phyloP scores from a whole-genome alignment of 164 flowering plant genomes.

The Houttuynia cordata region DNA sequence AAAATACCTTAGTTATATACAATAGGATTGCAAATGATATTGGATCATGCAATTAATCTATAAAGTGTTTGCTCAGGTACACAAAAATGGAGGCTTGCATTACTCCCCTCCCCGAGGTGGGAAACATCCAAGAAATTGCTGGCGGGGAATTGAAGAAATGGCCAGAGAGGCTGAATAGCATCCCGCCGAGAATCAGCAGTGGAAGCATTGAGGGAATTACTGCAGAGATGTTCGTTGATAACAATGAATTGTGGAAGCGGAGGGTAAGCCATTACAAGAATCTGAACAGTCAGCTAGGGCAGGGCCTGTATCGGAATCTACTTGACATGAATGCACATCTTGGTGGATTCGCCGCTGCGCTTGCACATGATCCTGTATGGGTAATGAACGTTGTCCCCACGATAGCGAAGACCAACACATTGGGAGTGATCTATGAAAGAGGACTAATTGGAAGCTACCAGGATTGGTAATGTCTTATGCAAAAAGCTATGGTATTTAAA shows the following conservation, averaged over 20 bases:
- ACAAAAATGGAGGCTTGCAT: conserved; percentile 69
- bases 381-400: conserved; percentile 81
- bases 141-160: conserved; percentile 64
- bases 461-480: conserved; percentile 39
- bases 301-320: conserved; percentile 73
- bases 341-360: conserved; percentile 97
- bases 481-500: not conserved
- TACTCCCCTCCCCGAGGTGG: conserved; percentile 68
- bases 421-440: conserved; percentile 73
- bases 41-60: too few relatives aligned
- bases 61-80: conserved; percentile 35
- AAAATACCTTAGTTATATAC: too few relatives aligned
- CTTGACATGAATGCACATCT: conserved; percentile 81
- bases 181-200: conserved; percentile 73
- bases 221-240: conserved; percentile 29
- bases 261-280: conserved; percentile 56
- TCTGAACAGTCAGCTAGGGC: conserved; percentile 40
- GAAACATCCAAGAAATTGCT: conserved; percentile 32
- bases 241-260: conserved; percentile 60
- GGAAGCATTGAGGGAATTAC: conserved; percentile 58
- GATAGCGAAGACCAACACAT: conserved; percentile 44
- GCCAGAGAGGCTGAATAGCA: conserved; percentile 67
- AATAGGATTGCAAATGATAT: too few relatives aligned
- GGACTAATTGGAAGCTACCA: conserved; percentile 89
- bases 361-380: conserved; percentile 67